A percentile compares a stretch with the other conserved stretches of the same genome.
phyloP scores from a whole-genome alignment of 2,329 filamentous ascomycete species.

The Colletotrichum magnum region DNA sequence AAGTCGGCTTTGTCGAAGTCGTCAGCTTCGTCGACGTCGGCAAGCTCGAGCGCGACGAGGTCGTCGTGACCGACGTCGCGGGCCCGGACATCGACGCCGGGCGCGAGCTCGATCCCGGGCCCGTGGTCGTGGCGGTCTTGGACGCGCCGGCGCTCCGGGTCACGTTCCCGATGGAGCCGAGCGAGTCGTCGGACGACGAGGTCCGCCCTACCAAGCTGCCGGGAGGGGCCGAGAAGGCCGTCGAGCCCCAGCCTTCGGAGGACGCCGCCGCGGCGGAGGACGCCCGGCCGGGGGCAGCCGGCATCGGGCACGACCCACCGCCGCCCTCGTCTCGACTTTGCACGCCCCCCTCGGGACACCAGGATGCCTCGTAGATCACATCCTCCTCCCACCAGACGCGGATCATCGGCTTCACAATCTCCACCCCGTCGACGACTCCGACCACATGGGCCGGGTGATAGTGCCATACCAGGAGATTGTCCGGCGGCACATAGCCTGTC shows the following conservation, averaged over 20 bases:
- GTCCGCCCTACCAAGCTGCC: no score
- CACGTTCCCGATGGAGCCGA: no score
- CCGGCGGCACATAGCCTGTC: slow-evolving; percentile 2
- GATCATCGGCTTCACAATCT: not conserved
- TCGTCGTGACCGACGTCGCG: no score
- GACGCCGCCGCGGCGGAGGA: not conserved
- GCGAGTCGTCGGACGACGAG: no score
- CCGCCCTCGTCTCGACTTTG: not conserved
- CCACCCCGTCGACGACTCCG: not conserved
- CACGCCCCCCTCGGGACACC: not conserved
- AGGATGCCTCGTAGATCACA: not conserved
- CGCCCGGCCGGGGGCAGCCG: not conserved
- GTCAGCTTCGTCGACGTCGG: not conserved
- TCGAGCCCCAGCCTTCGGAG: no score
- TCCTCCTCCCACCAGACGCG: not conserved
- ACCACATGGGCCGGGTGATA: slow-evolving; percentile 14
- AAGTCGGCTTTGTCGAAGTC: not conserved
- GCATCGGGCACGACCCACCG: not conserved
- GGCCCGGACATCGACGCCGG: no score
- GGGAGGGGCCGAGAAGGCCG: no score
- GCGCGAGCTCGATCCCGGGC: no score
- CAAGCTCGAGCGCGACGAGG: not conserved
- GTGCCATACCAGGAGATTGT: slow-evolving; percentile 21
- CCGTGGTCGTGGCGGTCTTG: no score
- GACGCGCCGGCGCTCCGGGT: no score